Percentiles rank a stretch among this genome's conserved stretches.
phyloP scores from a whole-genome alignment of 2,329 filamentous ascomycete genomes.

The Leptographium radiaticola region DNA sequence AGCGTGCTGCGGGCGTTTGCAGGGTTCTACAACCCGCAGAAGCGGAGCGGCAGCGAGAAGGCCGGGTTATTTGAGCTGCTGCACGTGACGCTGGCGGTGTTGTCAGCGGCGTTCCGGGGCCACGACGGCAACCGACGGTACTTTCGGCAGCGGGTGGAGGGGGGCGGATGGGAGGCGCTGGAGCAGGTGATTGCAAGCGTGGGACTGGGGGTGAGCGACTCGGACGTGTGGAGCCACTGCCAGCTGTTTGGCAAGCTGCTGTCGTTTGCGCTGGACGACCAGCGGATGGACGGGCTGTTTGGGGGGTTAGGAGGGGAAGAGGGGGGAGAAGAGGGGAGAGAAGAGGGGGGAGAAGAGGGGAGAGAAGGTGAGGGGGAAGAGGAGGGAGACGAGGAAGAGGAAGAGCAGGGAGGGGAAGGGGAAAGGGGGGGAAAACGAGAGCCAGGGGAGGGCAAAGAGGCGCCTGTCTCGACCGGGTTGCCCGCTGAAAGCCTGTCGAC shows the following conservation, averaged over 20 bases:
- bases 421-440: not conserved
- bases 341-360: not conserved
- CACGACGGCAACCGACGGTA: constrained; percentile 82
- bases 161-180: constrained; percentile 65
- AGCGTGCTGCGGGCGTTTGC: constrained; percentile 56
- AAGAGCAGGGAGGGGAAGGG: not conserved
- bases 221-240: constrained; percentile 53
- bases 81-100: constrained; percentile 56
- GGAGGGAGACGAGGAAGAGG: not conserved
- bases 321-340: not conserved
- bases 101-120: constrained; percentile 61
- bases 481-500: constrained; percentile 16
- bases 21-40: constrained; percentile 61
- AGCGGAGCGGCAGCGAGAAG: constrained; percentile 48
- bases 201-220: constrained; percentile 49
- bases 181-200: constrained; percentile 60
- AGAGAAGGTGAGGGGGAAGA: not conserved
- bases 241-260: constrained; percentile 75
- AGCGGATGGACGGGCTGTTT: constrained; percentile 51
- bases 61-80: constrained; percentile 54
- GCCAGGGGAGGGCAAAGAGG: constrained; percentile 5
- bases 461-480: no score
- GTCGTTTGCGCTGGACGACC: constrained; percentile 68
- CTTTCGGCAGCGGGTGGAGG: constrained; percentile 64
- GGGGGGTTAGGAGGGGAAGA: not conserved